Conservation (phyloP, 2,329 filamentous ascomycete species). For the Huntiella abstrusa region DNA sequence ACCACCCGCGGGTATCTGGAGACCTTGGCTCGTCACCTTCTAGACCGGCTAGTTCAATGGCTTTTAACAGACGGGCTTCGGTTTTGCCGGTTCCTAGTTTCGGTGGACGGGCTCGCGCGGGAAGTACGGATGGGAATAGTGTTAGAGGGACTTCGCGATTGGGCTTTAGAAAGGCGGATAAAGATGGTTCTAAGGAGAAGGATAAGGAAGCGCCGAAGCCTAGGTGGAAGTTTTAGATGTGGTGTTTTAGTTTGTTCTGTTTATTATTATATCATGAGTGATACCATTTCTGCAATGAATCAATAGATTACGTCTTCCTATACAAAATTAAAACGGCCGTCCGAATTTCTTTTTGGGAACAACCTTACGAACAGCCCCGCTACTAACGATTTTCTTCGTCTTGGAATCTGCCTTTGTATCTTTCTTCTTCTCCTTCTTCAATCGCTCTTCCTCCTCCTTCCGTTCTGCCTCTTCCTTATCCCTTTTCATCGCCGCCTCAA, state of each 20-base stretch:
- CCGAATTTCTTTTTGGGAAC: slow-evolving; percentile 12
- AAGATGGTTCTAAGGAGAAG: slow-evolving; percentile 10
- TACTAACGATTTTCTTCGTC: slow-evolving; percentile 39
- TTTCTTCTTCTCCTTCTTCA: slow-evolving; percentile 28
- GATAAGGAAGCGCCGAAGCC: slow-evolving; percentile 25
- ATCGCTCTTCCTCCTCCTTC: slow-evolving; percentile 30
- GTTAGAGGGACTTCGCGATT: slow-evolving; percentile 22
- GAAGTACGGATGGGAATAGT: slow-evolving; percentile 22
- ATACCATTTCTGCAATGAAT: background rate
- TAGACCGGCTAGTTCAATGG: slow-evolving; percentile 40
- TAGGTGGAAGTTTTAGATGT: slow-evolving; percentile 26
- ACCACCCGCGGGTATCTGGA: slow-evolving; percentile 25
- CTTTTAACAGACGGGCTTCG: slow-evolving; percentile 30
- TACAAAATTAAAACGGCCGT: slow-evolving; percentile 10
- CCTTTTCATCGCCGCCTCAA: slow-evolving; percentile 78
- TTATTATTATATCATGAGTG: slow-evolving; percentile 1
- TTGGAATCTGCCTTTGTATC: slow-evolving; percentile 13
- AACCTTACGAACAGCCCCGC: slow-evolving; percentile 39
- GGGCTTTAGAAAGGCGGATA: slow-evolving; percentile 23
- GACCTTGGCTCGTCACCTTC: slow-evolving; percentile 5
- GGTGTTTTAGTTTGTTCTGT: slow-evolving; percentile 5
- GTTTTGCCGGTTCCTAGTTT: slow-evolving; percentile 30
- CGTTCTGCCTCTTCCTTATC: slow-evolving; percentile 55
- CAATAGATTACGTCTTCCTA: slow-evolving; percentile 1
- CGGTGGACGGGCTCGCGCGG: slow-evolving; percentile 15